Conservation (phyloP, 129 eudicot genomes). For the Flaveria brownii region DNA sequence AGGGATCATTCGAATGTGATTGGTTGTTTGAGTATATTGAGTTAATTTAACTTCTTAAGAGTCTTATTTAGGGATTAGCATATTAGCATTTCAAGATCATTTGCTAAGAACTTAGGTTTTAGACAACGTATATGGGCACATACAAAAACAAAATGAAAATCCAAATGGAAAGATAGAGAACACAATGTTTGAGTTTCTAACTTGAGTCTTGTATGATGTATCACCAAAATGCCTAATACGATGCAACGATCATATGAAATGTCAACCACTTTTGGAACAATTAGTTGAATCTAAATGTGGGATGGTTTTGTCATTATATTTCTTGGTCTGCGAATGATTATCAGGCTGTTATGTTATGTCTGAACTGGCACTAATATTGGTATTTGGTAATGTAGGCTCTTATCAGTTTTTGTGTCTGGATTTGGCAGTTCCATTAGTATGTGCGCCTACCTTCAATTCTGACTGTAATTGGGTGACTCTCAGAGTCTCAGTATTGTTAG, state of each 20-base stretch:
- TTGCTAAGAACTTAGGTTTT: not conserved
- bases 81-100: not conserved
- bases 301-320: not conserved
- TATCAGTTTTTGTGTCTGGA: slow-evolving; percentile 8
- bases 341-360: slow-evolving; percentile 2
- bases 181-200: slow-evolving; percentile 5
- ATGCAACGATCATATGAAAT: not conserved
- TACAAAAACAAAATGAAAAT: not conserved
- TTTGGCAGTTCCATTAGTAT: slow-evolving; percentile 15
- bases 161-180: slow-evolving; percentile 2
- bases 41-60: not conserved
- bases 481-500: not conserved
- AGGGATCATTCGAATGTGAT: slow-evolving; percentile 9
- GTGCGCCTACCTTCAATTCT: not conserved
- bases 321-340: not conserved
- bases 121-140: not conserved
- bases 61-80: not conserved
- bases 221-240: not conserved
- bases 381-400: slow-evolving; percentile 11
- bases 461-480: not conserved
- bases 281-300: not conserved
- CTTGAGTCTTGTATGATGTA: not conserved
- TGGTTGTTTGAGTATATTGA: not conserved
- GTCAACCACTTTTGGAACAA: not conserved
- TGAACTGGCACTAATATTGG: not conserved